phyloP scores from a whole-genome alignment of 192 early-diverging fungal genomes.

The Coemansia sp. region DNA sequence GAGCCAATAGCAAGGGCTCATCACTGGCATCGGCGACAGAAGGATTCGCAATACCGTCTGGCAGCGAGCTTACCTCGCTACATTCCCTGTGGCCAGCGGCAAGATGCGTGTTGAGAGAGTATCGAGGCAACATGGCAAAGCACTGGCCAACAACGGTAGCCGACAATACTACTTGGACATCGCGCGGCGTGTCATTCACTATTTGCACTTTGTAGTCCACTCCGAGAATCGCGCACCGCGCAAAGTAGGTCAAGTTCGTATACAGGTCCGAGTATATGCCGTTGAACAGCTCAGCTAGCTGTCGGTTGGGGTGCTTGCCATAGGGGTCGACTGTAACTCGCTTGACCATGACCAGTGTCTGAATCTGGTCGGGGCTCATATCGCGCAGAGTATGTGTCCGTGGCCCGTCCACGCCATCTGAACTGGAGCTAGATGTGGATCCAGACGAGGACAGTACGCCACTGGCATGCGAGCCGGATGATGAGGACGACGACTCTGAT shows the following conservation, averaged over 20 bases:
- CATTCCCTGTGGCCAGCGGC: not conserved
- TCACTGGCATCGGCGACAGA: not conserved
- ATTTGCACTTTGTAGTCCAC: conserved; percentile 43
- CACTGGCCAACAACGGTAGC: conserved; percentile 47
- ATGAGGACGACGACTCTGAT: conserved; percentile 16
- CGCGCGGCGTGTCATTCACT: conserved; percentile 43
- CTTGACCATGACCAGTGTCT: conserved; percentile 65
- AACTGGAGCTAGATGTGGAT: conserved; percentile 7
- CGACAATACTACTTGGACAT: conserved; percentile 68
- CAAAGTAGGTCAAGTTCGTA: conserved; percentile 64
- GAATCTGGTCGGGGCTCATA: conserved; percentile 34
- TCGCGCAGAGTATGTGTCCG: conserved; percentile 40
- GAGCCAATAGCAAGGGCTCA: not conserved
- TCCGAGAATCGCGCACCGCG: conserved; percentile 67
- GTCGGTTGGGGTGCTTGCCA: conserved; percentile 73
- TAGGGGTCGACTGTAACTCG: conserved; percentile 60
- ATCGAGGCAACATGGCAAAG: conserved; percentile 21
- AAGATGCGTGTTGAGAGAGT: conserved; percentile 13
- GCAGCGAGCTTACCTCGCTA: not conserved
- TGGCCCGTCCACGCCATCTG: conserved; percentile 10
- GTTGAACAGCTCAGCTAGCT: conserved; percentile 69
- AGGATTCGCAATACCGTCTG: not conserved
- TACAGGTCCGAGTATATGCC: conserved; percentile 67
- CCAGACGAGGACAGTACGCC: not conserved
- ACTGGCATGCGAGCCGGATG: conserved; percentile 6